These are phyloP conservation scores for Phaffia australis DNA, from an alignment of 768 basidiomycete species.

Conservation along the genomic window DNA sequence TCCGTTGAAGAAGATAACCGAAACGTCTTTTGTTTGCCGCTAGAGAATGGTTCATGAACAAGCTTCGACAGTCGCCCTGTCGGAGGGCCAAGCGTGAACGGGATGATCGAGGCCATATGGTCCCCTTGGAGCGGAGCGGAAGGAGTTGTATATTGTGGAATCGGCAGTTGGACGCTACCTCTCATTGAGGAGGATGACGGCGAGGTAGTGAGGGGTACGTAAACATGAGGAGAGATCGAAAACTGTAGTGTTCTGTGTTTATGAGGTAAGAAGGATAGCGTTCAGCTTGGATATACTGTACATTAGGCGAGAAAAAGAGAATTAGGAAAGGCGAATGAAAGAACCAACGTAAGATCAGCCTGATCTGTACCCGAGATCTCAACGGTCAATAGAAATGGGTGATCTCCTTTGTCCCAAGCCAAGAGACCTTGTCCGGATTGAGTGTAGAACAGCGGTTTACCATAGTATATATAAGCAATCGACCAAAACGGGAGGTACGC, in stretches of 20 bases:
- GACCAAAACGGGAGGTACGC: slow-evolving; percentile 14
- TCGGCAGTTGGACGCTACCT: neutral
- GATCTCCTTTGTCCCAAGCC: neutral
- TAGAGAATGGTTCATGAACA: no score
- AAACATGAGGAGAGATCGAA: slow-evolving; percentile 13
- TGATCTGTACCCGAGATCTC: slow-evolving; percentile 4
- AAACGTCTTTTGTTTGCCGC: no score
- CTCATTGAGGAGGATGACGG: slow-evolving; percentile 5
- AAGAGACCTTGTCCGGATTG: neutral
- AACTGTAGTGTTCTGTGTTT: slow-evolving; percentile 9
- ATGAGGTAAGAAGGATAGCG: no score
- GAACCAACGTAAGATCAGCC: slow-evolving; percentile 2
- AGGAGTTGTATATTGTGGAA: neutral
- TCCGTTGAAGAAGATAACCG: no score
- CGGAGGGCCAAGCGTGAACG: slow-evolving; percentile 15
- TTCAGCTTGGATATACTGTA: neutral
- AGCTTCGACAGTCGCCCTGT: neutral
- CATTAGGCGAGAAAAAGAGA: neutral
- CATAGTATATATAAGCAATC: slow-evolving; percentile 12
- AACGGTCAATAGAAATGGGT: slow-evolving; percentile 8
- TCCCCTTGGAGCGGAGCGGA: neutral
- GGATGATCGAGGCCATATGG: slow-evolving; percentile 3
- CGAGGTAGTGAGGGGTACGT: neutral
- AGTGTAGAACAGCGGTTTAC: slow-evolving; percentile 15
- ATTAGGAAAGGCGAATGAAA: neutral